Base-by-base conservation (phyloP, 2,329 filamentous ascomycete species). In the Pseudocercospora pini-densiflorae region DNA sequence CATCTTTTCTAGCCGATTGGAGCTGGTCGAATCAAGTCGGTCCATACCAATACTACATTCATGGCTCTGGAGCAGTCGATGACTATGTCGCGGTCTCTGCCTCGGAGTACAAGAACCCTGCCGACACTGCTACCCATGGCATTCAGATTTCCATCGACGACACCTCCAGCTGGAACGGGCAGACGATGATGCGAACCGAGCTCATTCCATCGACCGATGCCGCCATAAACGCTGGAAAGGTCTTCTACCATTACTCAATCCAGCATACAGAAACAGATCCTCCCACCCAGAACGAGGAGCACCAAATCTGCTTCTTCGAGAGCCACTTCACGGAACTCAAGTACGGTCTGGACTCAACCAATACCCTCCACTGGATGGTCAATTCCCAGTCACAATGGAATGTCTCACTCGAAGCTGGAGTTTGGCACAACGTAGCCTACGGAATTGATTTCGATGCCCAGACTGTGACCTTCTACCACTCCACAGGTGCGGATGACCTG, bases 391-490 rank as follows among this genome's bases (percentile, higher is more conserved):
- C 84, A 59, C 81, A 90, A 72, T 92, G 89, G 89, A 86, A 85
- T 72, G 83, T 84, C 0, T 81, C 86, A 68, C 88, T 90, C 77
- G 82, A 82, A 61, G 82, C 89, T 1, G 87, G 84, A 47, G 86
- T 88, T 10, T 92, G 90, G 90, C 90, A 92, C 77, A 93, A 93
- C 76, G 84, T 92, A 72, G 90, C 89, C 57, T 92, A 92, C 74
- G 89, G 89, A 76, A 90, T 92, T 67, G 86, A 92, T 80, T 93
- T 92, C 73, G 79, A 78, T 16, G 84, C 81, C 45, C 81, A 84
- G 70, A 87, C 84, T 5, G 89, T 92, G 31, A 86, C 85, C 12
- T 88, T 92, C 79, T 92, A 89, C 86, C 88, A 92, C 78, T 91
- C 88, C 0, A 89, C 87, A 16, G 89, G 88, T 40, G 80, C 81